Conservation (phyloP, 768 basidiomycete genomes). For the Russula griseocarnosa region DNA sequence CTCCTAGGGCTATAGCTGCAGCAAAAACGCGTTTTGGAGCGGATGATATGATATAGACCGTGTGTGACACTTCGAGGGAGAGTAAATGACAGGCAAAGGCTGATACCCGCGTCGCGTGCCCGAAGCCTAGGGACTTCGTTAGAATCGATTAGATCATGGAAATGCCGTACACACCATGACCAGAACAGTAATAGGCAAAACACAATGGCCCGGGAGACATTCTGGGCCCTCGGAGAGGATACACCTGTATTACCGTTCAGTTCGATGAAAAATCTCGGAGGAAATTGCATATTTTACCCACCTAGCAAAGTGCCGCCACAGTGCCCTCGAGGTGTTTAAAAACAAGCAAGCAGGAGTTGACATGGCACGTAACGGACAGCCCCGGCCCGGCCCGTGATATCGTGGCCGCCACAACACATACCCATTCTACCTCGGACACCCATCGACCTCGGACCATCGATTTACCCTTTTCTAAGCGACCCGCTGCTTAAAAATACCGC, state of each 20-base stretch:
- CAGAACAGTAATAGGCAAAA: slow-evolving; percentile 74
- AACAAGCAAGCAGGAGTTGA: neutral
- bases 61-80: slow-evolving; percentile 42
- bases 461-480: neutral
- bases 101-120: slow-evolving; percentile 81
- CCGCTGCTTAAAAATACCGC: neutral
- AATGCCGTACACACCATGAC: slow-evolving; percentile 49
- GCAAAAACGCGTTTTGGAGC: slow-evolving; percentile 70
- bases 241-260: no score
- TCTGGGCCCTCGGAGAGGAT: neutral
- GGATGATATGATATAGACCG: slow-evolving; percentile 65
- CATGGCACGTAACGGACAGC: neutral
- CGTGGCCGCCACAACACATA: no score
- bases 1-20: slow-evolving; percentile 58
- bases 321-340: neutral
- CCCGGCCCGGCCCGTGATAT: neutral
- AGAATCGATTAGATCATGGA: neutral
- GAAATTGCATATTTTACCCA: neutral
- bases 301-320: neutral
- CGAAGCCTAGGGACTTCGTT: slow-evolving; percentile 50
- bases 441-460: neutral
- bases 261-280: neutral
- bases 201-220: slow-evolving; percentile 28
- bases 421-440: no score
- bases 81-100: slow-evolving; percentile 64